Evolutionary conservation across 2,329 filamentous ascomycete genomes (phyloP).

Genomic region (Ophiostoma pallidulum): DNA sequence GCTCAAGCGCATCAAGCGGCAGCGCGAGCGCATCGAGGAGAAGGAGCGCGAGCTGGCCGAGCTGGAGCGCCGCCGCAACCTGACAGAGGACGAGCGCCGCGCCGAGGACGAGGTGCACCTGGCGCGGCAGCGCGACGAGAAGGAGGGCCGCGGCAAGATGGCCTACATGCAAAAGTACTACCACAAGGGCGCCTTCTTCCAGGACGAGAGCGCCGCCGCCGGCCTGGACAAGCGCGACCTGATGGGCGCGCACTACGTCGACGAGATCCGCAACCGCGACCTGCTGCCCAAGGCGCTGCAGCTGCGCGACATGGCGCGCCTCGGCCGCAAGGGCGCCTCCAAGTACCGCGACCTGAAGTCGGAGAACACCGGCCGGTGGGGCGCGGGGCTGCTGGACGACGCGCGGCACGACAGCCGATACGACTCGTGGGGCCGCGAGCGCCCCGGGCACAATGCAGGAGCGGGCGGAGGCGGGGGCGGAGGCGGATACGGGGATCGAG

Average conservation of each 20-base stretch:
- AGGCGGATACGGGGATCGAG: slow-evolving; percentile 30
- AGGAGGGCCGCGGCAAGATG: slow-evolving; percentile 69
- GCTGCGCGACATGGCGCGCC: slow-evolving; percentile 83
- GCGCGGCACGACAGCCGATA: slow-evolving; percentile 25
- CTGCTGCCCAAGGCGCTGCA: slow-evolving; percentile 85
- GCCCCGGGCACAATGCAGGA: background rate
- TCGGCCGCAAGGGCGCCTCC: slow-evolving; percentile 85
- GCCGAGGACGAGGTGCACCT: slow-evolving; percentile 76
- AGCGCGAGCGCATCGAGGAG: slow-evolving; percentile 73
- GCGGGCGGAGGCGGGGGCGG: slow-evolving; percentile 27
- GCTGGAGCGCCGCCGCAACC: slow-evolving; percentile 75
- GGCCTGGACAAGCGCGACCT: slow-evolving; percentile 73
- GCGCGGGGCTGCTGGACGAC: slow-evolving; percentile 44
- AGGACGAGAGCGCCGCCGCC: slow-evolving; percentile 65
- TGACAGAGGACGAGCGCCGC: slow-evolving; percentile 77
- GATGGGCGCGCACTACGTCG: slow-evolving; percentile 73
- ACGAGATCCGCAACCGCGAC: slow-evolving; percentile 75
- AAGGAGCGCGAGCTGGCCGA: slow-evolving; percentile 81
- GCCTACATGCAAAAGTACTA: slow-evolving; percentile 92
- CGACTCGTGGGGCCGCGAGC: slow-evolving; percentile 17
- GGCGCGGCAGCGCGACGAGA: slow-evolving; percentile 69
- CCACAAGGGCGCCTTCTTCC: slow-evolving; percentile 94
- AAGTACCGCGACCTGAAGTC: slow-evolving; percentile 80
- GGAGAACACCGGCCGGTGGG: slow-evolving; percentile 90
- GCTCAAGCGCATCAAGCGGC: slow-evolving; percentile 76